Conservation (phyloP, 345 rosid genomes). For the Murraya koenigii region DNA sequence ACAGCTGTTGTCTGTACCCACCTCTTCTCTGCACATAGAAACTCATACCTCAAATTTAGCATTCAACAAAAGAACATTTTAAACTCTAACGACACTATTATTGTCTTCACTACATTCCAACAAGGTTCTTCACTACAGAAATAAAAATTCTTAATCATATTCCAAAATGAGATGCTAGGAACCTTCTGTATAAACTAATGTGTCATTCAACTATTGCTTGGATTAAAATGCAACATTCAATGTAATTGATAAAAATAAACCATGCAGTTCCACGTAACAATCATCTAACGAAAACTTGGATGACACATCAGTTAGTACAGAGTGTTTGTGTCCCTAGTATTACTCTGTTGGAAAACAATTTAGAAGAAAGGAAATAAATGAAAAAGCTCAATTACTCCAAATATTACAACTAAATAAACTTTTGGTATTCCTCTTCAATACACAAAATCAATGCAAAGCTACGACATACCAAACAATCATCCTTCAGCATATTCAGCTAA, state of each 20-base stretch:
- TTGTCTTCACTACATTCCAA: conserved; percentile 5
- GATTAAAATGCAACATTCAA: neutral
- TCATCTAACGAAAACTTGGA: neutral
- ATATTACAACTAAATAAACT: neutral
- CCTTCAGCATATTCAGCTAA: neutral
- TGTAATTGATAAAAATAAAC: neutral
- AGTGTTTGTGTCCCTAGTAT: neutral
- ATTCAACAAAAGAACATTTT: neutral
- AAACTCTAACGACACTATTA: neutral
- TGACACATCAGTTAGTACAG: no score
- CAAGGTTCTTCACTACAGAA: neutral
- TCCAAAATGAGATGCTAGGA: neutral
- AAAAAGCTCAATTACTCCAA: neutral
- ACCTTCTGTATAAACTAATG: neutral
- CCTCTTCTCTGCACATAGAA: conserved; percentile 34
- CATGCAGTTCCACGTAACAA: neutral
- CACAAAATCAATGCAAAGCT: neutral
- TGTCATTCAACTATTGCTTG: neutral
- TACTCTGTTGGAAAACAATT: neutral
- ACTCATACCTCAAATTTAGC: neutral
- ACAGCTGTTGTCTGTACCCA: conserved; percentile 22
- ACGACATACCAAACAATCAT: neutral
- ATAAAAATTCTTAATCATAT: neutral
- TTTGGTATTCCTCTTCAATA: neutral
- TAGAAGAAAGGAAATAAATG: neutral